Base-by-base conservation (phyloP, 495 filamentous ascomycete genomes). In the Cenococcum geophilum region DNA sequence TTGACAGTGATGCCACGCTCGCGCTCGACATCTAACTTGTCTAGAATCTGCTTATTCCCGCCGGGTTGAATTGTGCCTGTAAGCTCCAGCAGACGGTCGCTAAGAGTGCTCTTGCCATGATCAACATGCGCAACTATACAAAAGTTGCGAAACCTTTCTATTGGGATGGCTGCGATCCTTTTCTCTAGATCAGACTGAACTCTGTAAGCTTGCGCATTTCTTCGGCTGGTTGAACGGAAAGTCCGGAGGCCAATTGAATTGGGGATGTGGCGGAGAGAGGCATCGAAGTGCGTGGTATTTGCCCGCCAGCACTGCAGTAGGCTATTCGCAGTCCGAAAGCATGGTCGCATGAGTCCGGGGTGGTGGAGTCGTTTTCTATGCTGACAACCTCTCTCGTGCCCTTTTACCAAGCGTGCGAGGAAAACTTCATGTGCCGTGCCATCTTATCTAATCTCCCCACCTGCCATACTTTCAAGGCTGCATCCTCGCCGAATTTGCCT, bases 61-160 rank as follows among this genome's bases (percentile, higher is more conserved):
- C 89, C 91, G 1, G 86, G 82, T 60, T 89, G 74, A 59, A 98
- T 97, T 21, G 93, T 97, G 18, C 93, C 93, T 9, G 93, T 98
- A 65, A 96, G 79, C 78, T 98, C 95, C 34, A 98, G 82, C 34
- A 98, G 77, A 10, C 93, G 86, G 65, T 98, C 93, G 60, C 83
- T 88, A 59, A 98, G 87, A 5, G 93, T 98, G 63, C 86, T 90
- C 73, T 98, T 98, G 71, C 93, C 93, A 85, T 98, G 93, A 75
- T 98, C 93, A 74, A 98, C 95, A 73, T 98, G 93, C 5, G 93
- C 93, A 57, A 98, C 93, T 69, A 98, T 97, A 71, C 93, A 98
- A 71, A 98, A 91, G 72, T 98, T 98, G 40, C 93, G 86, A 73
- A 89, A 98, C 18, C 92, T 86, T 32, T 91, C 87, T 63, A 97